These are phyloP conservation scores for Papilionanthe hybrid DNA, from an alignment of 116 monocot genomes.

Conservation along the genomic window DNA sequence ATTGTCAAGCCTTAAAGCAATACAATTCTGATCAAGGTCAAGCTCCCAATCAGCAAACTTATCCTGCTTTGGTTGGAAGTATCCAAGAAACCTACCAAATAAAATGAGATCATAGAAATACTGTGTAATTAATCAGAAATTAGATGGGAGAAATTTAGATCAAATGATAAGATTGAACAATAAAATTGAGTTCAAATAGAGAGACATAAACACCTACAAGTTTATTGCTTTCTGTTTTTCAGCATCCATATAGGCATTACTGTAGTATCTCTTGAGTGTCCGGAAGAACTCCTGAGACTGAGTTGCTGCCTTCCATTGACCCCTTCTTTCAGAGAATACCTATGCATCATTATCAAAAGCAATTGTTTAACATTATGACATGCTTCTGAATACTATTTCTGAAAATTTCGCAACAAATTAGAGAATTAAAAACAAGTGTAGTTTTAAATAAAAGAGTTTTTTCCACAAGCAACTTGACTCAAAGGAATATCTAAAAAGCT, in stretches of 20 bases:
- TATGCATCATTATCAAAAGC: constrained; percentile 13
- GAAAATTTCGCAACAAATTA: background rate
- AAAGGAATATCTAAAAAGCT: background rate
- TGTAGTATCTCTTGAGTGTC: constrained; percentile 61
- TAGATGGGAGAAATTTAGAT: background rate
- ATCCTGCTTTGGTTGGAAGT: constrained; percentile 63
- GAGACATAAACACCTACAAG: constrained; percentile 37
- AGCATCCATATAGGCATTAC: constrained; percentile 64
- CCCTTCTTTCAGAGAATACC: constrained; percentile 68
- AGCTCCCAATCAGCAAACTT: constrained; percentile 68
- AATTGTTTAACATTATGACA: background rate
- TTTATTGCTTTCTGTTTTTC: constrained; percentile 71
- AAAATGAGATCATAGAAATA: constrained; percentile 1
- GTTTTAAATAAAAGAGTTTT: background rate
- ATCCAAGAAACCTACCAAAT: constrained; percentile 58
- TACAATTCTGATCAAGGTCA: constrained; percentile 36
- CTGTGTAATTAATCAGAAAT: background rate
- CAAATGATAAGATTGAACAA: background rate
- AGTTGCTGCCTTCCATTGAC: constrained; percentile 49
- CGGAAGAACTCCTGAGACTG: constrained; percentile 64
- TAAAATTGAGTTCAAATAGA: background rate
- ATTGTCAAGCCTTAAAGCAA: constrained; percentile 24
- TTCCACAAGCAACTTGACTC: background rate
- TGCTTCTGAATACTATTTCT: background rate
- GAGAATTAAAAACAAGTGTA: background rate